Evolutionary conservation across 768 basidiomycete genomes (phyloP), one percentile per base, ranked within the genome.

Genomic region (Boletus rubescentipes): DNA sequence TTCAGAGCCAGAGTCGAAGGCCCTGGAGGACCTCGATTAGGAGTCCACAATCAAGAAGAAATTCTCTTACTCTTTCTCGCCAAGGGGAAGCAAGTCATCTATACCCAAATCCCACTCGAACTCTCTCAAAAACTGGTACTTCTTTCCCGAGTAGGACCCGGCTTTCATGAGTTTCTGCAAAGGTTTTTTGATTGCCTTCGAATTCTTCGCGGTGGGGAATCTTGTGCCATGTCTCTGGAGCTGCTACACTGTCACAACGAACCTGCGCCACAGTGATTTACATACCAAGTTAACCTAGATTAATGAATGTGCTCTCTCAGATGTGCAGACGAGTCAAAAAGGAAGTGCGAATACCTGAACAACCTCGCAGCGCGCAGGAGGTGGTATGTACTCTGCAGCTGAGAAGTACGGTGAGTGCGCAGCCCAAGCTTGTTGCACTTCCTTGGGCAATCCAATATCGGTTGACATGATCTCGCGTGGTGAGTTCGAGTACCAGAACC

Each of bases 211-310:
- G 0, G 90, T 92, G 0, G 91, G 91, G 61, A 77, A 92, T 31
- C 91, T 82, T 1, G 89, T 83, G 3, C 90, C 91, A 62, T 94
- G 91, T 11, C 91, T 77, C 70, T 92, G 86, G 9, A 94, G 73
- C 90, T 92, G 29, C 15, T 32, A 30, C 21, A 11, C 18, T 7
- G 51, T 69, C 34, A 55, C 10, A 20, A 51, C n/a, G 34, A 35
- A 16, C n/a, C 20, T n/a, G 18, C n/a, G 10, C 16, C n/a, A 16
- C 5, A 7, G 3, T 12, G 23, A 4, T 14, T 18, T 11, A 53
- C 70, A n/a, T 52, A 70, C 69, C 57, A 70, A 49, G 50, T 72
- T 63, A 10, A 68, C 69, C 68, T 70, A 37, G 15, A 41, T 39
- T 4, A 23, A 15, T 11, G 8, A 0, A 37, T 29, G 15, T n/a